These are phyloP conservation scores for Lachancea fermentati DNA, from an alignment of 805 yeast species.

Conservation along the genomic window DNA sequence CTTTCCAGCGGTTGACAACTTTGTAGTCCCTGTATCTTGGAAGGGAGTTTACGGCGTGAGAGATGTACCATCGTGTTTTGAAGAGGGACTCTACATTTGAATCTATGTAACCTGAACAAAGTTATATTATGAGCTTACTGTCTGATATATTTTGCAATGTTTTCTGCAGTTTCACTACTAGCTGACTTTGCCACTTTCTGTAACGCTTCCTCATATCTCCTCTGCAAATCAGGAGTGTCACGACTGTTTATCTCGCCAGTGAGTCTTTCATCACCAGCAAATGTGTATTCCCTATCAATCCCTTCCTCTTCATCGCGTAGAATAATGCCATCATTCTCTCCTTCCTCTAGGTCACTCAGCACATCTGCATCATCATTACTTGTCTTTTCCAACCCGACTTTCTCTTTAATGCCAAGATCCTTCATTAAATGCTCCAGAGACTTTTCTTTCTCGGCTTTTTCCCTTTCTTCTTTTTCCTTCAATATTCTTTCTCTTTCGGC, in stretches of 20 bases:
- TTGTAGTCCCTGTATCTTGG: slow-evolving; percentile 75
- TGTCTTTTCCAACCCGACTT: slow-evolving; percentile 35
- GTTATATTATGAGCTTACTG: slow-evolving; percentile 19
- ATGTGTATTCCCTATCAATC: slow-evolving; percentile 62
- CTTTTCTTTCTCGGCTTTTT: slow-evolving; percentile 63
- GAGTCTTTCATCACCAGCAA: slow-evolving; percentile 58
- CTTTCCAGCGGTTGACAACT: slow-evolving; percentile 19
- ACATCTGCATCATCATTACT: slow-evolving; percentile 52
- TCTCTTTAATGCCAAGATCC: slow-evolving; percentile 67
- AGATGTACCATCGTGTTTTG: slow-evolving; percentile 61
- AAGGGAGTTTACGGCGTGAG: slow-evolving; percentile 73
- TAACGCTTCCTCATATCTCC: slow-evolving; percentile 68
- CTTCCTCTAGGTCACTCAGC: slow-evolving; percentile 40
- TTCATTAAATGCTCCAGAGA: slow-evolving; percentile 71
- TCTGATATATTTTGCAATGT: slow-evolving; percentile 61
- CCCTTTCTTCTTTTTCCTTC: slow-evolving; percentile 71
- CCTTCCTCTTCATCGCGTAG: slow-evolving; percentile 47
- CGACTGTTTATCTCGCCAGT: slow-evolving; percentile 49
- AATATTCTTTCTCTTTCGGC: slow-evolving; percentile 80
- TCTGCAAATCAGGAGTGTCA: slow-evolving; percentile 45
- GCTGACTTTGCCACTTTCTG: slow-evolving; percentile 57
- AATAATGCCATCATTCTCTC: slow-evolving; percentile 38
- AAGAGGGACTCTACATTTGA: slow-evolving; percentile 59
- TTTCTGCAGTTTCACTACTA: slow-evolving; percentile 63
- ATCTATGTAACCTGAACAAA: neutral